A percentile compares a stretch with the other conserved stretches of the same genome.
phyloP scores from a whole-genome alignment of 2,329 filamentous ascomycete species.

The Didymella sp. region DNA sequence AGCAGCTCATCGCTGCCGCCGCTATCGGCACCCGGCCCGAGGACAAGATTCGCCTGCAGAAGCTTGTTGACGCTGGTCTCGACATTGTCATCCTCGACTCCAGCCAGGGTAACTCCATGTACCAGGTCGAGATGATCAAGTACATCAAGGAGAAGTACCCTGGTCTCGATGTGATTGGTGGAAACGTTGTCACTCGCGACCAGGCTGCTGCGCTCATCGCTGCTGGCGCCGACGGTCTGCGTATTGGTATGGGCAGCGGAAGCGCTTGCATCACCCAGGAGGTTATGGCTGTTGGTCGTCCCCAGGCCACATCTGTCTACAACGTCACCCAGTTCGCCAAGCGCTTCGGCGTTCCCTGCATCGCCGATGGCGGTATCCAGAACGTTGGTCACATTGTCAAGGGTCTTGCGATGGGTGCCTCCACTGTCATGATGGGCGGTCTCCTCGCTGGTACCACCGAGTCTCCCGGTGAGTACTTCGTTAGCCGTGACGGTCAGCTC shows the following conservation, averaged over 20 bases:
- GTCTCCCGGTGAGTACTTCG: slow-evolving; percentile 95
- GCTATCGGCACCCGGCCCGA: slow-evolving; percentile 94
- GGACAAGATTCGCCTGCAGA: slow-evolving; percentile 84
- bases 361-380: slow-evolving; percentile 96
- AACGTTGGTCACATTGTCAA: slow-evolving; percentile 99
- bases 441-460: slow-evolving; percentile 96
- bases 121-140: slow-evolving; percentile 98
- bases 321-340: slow-evolving; percentile 88
- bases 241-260: slow-evolving; percentile 98
- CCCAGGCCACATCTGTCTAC: slow-evolving; percentile 92
- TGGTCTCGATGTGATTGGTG: slow-evolving; percentile 89
- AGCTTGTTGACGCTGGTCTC: slow-evolving; percentile 91
- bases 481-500: slow-evolving; percentile 94
- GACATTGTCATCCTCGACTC: slow-evolving; percentile 96
- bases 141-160: slow-evolving; percentile 91
- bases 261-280: slow-evolving; percentile 99
- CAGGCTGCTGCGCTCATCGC: slow-evolving; percentile 92
- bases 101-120: slow-evolving; percentile 98
- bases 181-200: slow-evolving; percentile 97
- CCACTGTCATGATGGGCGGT: slow-evolving; percentile 99
- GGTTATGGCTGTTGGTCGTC: slow-evolving; percentile 98
- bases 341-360: slow-evolving; percentile 94
- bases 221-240: slow-evolving; percentile 92
- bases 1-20: slow-evolving; percentile 95
- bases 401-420: slow-evolving; percentile 91